Evolutionary conservation across 2,329 filamentous ascomycete species (phyloP), one percentile per base, ranked within the genome.

Genomic region (Fusarium mexicanum): DNA sequence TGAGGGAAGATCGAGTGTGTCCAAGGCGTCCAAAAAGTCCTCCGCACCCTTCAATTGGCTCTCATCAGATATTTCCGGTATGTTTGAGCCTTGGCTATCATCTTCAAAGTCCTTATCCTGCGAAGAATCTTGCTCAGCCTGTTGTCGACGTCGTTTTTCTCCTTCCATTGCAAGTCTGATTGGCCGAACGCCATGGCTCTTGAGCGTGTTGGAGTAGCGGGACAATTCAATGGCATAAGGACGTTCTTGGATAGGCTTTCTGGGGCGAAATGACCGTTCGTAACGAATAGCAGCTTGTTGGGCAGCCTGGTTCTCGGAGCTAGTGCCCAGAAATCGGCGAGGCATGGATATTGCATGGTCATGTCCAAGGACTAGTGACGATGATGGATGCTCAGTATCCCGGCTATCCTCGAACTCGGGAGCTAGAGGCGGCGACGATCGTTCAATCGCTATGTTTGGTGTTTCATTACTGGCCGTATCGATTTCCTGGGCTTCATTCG

Each of bases 171-270:
- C 78, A 46, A 89, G 80, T 61, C 84, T 84, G 40, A 90, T 76
- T 1, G 89, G 89, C 60, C 85, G 86, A 35, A 91, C 79, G 31
- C 89, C 89, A 64, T 88, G 88, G 8, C 85, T 85, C 75, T 86
- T 88, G 74, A 90, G 85, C 26, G 85, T 80, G 7, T 81, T 87
- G 62, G 85, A 86, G 77, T 90, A 90, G 35, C 86, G 85, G 1
- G 85, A 88, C 76, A 85, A 87, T 71, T 91, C 89, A 8, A 90
- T 81, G 11, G 87, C 80, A 71, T 91, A 91, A 8, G 89, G 89
- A 50, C 90, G 88, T 75, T 90, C 84, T 76, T 91, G 89, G 12
- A 91, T 91, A 3, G 88, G 88, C 69, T 90, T 91, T 26, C 89
- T 85, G 3, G 88, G 88, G 12, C 89, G 85, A n/a, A 91, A 80